Evolutionary conservation across 2,329 filamentous ascomycete genomes (phyloP).

Genomic region (Neonectria sp.): DNA sequence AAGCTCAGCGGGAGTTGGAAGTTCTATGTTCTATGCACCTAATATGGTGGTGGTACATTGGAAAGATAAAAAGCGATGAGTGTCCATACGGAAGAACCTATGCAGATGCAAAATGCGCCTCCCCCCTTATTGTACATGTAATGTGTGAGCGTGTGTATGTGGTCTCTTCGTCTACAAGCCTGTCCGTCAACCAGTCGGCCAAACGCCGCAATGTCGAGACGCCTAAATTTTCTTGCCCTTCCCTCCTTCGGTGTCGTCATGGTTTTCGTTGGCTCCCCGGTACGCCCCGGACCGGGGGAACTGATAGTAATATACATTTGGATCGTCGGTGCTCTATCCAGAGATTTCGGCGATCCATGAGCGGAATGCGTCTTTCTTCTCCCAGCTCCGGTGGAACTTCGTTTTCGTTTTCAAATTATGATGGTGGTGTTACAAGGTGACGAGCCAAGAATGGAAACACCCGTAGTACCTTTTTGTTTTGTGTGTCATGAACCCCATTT

Average conservation of each 20-base stretch:
- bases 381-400: background rate
- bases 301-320: constrained; percentile 2
- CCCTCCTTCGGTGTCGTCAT: background rate
- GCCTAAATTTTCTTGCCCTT: background rate
- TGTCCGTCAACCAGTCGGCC: background rate
- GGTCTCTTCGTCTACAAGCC: constrained; percentile 20
- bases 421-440: constrained; percentile 11
- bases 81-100: constrained; percentile 3
- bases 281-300: background rate
- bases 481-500: background rate
- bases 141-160: constrained; percentile 9
- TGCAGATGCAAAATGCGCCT: constrained; percentile 15
- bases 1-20: constrained; percentile 2
- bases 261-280: constrained; percentile 1
- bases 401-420: background rate
- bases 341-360: background rate
- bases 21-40: constrained; percentile 13
- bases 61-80: constrained; percentile 8
- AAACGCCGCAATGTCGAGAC: constrained; percentile 26
- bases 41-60: constrained; percentile 9
- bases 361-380: constrained; percentile 1
- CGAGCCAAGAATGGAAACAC: background rate
- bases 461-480: background rate
- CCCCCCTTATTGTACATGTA: constrained; percentile 22
- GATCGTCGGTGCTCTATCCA: constrained; percentile 3